Evolutionary conservation across 371 early-diverging fungal genomes (phyloP).

Genomic region (Smittium culicis): DNA sequence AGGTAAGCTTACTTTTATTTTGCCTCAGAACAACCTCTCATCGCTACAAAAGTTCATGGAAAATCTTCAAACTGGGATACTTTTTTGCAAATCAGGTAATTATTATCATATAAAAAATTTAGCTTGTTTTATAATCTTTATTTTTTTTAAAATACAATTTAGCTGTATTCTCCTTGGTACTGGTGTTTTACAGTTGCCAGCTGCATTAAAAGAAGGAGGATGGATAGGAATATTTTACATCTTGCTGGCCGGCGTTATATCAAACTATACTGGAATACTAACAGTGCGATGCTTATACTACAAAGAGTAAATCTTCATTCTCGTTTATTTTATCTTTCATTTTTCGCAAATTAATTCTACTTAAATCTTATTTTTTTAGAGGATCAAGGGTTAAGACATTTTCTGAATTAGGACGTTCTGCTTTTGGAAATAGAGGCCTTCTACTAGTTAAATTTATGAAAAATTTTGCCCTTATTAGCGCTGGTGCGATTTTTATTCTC

Average conservation of each 20-base stretch:
- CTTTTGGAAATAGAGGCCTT: slow-evolving; percentile 22
- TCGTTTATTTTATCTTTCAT: slow-evolving; percentile 13
- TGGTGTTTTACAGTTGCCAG: slow-evolving; percentile 71
- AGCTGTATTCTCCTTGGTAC: slow-evolving; percentile 73
- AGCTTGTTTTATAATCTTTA: not conserved
- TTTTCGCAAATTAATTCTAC: not conserved
- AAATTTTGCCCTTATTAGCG: slow-evolving; percentile 39
- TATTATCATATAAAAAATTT: no score
- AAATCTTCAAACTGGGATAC: no score
- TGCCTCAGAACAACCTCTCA: no score
- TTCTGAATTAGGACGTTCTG: slow-evolving; percentile 28
- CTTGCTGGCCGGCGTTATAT: slow-evolving; percentile 55
- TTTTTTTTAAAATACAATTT: slow-evolving; percentile 30
- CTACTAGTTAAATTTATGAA: slow-evolving; percentile 17
- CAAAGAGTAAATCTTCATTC: no score
- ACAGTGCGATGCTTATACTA: slow-evolving; percentile 58
- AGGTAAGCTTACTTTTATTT: no score
- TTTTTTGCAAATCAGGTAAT: no score
- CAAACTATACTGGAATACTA: slow-evolving; percentile 51
- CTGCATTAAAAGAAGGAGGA: slow-evolving; percentile 60
- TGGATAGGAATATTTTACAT: slow-evolving; percentile 66
- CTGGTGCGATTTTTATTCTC: slow-evolving; percentile 61
- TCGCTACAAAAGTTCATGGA: no score
- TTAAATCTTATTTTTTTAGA: no score
- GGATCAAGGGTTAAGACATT: slow-evolving; percentile 26